phyloP scores from a whole-genome alignment of 257 asterid genomes.

The Schizonepeta tenuifolia region DNA sequence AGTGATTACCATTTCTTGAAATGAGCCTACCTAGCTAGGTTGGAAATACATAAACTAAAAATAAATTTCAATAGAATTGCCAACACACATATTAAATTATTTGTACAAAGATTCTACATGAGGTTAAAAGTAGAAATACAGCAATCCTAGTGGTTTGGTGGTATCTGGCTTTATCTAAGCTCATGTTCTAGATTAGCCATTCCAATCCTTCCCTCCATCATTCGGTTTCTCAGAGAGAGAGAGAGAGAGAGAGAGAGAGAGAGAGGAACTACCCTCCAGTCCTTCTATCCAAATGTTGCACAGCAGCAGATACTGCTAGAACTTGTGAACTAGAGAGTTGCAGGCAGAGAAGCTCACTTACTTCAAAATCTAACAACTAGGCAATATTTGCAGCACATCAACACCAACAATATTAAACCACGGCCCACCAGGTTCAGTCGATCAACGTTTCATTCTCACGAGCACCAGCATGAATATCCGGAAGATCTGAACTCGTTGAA shows the following conservation, averaged over 20 bases:
- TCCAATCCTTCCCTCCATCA: neutral
- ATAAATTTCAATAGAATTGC: too few relatives aligned
- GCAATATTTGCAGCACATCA: neutral
- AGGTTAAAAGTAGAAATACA: neutral
- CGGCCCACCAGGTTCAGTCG: neutral
- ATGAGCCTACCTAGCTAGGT: too few relatives aligned
- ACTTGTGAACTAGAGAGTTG: too few relatives aligned
- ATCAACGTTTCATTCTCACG: slow-evolving; percentile 35
- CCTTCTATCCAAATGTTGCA: too few relatives aligned
- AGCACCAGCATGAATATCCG: slow-evolving; percentile 40
- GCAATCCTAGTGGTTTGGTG: neutral
- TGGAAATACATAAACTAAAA: too few relatives aligned
- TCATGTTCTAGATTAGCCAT: neutral
- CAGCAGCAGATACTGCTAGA: too few relatives aligned
- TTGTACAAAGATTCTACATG: slow-evolving; percentile 14
- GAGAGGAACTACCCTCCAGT: neutral
- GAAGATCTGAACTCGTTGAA: slow-evolving; percentile 54
- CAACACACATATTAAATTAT: neutral
- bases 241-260: neutral
- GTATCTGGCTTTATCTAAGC: neutral
- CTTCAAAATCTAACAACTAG: too few relatives aligned
- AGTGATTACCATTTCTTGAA: too few relatives aligned
- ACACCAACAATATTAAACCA: too few relatives aligned
- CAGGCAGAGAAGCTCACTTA: too few relatives aligned
- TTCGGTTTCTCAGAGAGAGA: too few relatives aligned